Base-by-base conservation (phyloP, 2,329 filamentous ascomycete species). In the Colletotrichum gigasporum region DNA sequence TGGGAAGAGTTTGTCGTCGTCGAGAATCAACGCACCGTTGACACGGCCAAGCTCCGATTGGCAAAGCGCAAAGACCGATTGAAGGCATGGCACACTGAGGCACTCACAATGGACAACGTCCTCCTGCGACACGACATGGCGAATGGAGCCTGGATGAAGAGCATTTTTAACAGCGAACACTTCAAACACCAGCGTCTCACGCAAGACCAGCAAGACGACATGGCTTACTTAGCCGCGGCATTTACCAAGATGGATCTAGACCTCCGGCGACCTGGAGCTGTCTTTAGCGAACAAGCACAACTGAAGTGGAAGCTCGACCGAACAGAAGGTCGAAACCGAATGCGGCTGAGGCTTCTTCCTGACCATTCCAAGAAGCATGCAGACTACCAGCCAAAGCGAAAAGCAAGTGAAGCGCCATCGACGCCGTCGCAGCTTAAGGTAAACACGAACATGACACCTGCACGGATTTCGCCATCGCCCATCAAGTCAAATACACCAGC, bases 171-270 rank as follows among this genome's bases (percentile, higher is more conserved):
- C 50, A 93, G 95, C 0, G 96, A 99, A 74, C 91, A 96, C 69
- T 87, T 95, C 73, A 98, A 97, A 74, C 91, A 97, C 68, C 95
- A 98, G 74, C 86, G 96, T 66, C 85, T 92, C 14, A 80, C 94
- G 56, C 96, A 99, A 76, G 96, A 99, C 71, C 93, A 97, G 71
- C 94, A 97, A 70, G 96, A 99, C 73, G 95, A 94, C 71, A 85
- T 92, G 62, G 84, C 86, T 1, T 97, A 93, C 73, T 86, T 96
- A 65, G 87, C 88, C 41, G 88, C 91, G 0, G 86, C 90, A 0
- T 94, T 96, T 73, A 85, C 87, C 5, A 93, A 90, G 72, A 90
- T 98, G 79, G 90, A 95, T 62, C 85, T 90, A 58, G 90, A 95
- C 63, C 80, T 97, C 59, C 87, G 86, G 67, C 88, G 94, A 18